Evolutionary conservation across 2,329 filamentous ascomycete species (phyloP).

Genomic region (Bimuria novae-zelandiae): DNA sequence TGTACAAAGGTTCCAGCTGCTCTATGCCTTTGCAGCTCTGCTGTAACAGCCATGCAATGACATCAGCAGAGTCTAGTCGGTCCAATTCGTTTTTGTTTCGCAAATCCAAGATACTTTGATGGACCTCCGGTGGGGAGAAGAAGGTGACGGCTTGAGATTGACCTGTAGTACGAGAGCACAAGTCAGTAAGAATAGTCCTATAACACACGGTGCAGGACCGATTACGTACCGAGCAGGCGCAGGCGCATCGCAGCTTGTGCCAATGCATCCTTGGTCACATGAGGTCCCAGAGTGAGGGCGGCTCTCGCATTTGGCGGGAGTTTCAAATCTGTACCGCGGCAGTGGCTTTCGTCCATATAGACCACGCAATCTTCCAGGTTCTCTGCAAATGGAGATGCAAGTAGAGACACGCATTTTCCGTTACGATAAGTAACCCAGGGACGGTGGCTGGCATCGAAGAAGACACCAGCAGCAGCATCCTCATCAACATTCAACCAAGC

Average conservation of each 20-base stretch:
- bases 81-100: not conserved
- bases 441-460: constrained; percentile 55
- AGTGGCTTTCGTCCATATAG: constrained; percentile 66
- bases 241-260: constrained; percentile 72
- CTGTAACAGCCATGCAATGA: constrained; percentile 66
- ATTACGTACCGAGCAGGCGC: constrained; percentile 58
- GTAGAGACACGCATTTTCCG: constrained; percentile 49
- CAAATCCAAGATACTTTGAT: constrained; percentile 60
- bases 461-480: constrained; percentile 57
- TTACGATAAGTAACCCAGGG: constrained; percentile 52
- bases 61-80: constrained; percentile 54
- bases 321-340: constrained; percentile 64
- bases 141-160: constrained; percentile 60
- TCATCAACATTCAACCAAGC: constrained; percentile 57
- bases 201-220: too few species aligned
- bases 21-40: constrained; percentile 66
- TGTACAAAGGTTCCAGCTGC: constrained; percentile 62
- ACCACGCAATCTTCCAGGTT: constrained; percentile 59
- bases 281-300: constrained; percentile 61
- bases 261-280: constrained; percentile 64
- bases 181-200: not conserved
- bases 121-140: constrained; percentile 63
- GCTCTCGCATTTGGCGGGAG: constrained; percentile 55
- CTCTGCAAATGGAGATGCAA: constrained; percentile 61
- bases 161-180: too few species aligned